Percentiles rank a stretch among this genome's conserved stretches.
These are phyloP conservation scores for Cryptococcus wingfieldii DNA, from an alignment of 1,284 basidiomycete genomes.

Conservation along the genomic window DNA sequence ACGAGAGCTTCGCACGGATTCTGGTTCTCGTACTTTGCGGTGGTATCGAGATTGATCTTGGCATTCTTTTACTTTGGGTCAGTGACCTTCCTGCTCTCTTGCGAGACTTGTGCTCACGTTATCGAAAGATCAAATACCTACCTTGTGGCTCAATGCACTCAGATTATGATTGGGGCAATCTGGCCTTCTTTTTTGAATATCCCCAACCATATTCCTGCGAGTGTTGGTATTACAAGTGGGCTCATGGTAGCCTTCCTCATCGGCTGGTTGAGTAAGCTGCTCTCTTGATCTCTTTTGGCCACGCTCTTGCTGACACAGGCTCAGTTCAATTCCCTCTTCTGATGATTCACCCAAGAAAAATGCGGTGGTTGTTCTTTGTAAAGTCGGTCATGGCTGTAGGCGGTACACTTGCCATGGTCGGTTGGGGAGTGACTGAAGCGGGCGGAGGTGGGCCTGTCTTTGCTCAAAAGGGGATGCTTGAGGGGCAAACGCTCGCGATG, in stretches of 20 bases:
- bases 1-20: not conserved
- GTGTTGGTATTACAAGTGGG: conserved; percentile 15
- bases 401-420: conserved; percentile 25
- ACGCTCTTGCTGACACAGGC: not conserved
- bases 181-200: conserved; percentile 20
- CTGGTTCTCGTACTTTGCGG: not conserved
- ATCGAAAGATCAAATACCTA: not conserved
- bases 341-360: conserved; percentile 22
- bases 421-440: conserved; percentile 20
- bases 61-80: not conserved
- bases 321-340: conserved; percentile 24
- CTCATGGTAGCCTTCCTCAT: conserved; percentile 25
- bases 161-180: conserved; percentile 19
- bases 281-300: not conserved
- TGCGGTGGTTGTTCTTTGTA: conserved; percentile 27
- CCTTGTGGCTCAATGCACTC: not conserved
- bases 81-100: not conserved
- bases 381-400: conserved; percentile 19
- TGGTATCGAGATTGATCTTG: not conserved
- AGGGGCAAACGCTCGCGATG: conserved; percentile 11
- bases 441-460: conserved; percentile 26
- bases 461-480: conserved; percentile 15
- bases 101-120: not conserved
- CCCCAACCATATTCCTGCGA: conserved; percentile 10
- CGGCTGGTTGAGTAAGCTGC: conserved; percentile 14